These are phyloP conservation scores for Plantago major DNA, from an alignment of 257 asterid species.

Conservation along the genomic window DNA sequence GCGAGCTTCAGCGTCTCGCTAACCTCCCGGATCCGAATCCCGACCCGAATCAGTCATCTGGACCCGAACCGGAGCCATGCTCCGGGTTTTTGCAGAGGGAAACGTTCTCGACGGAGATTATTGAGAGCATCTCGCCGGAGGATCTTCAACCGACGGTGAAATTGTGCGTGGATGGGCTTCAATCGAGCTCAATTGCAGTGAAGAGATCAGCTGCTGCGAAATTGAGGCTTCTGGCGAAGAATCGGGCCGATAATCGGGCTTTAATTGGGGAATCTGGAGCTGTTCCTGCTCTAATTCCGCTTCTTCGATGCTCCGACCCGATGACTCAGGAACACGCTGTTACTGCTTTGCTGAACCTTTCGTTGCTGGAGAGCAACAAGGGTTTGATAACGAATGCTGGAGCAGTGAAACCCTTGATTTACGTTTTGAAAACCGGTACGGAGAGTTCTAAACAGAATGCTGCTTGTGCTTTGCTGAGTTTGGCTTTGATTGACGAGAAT, in stretches of 20 bases:
- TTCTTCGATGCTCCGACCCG: constrained; percentile 74
- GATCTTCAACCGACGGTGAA: constrained; percentile 88
- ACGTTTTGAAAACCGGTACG: constrained; percentile 78
- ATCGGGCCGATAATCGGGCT: constrained; percentile 84
- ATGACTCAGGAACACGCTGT: constrained; percentile 86
- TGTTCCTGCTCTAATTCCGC: constrained; percentile 62
- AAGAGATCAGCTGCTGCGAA: constrained; percentile 90
- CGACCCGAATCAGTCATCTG: not conserved
- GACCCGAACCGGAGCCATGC: constrained; percentile 65
- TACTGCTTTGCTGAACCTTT: constrained; percentile 75
- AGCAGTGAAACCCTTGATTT: constrained; percentile 66
- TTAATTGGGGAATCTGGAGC: constrained; percentile 92
- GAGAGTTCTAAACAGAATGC: constrained; percentile 89
- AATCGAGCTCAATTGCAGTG: constrained; percentile 57
- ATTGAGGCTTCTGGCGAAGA: constrained; percentile 64
- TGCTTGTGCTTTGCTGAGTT: constrained; percentile 78
- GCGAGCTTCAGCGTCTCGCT: constrained; percentile 86
- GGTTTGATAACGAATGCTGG: constrained; percentile 50
- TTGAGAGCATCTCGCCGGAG: constrained; percentile 81
- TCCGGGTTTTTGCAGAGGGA: constrained; percentile 70
- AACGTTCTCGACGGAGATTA: constrained; percentile 75
- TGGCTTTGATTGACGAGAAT: constrained; percentile 78
- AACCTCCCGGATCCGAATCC: constrained; percentile 31
- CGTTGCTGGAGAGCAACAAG: constrained; percentile 75
- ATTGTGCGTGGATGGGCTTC: constrained; percentile 67